phyloP scores from a whole-genome alignment of 352 stramenopile genomes.

The Phytopythium kandeliae region DNA sequence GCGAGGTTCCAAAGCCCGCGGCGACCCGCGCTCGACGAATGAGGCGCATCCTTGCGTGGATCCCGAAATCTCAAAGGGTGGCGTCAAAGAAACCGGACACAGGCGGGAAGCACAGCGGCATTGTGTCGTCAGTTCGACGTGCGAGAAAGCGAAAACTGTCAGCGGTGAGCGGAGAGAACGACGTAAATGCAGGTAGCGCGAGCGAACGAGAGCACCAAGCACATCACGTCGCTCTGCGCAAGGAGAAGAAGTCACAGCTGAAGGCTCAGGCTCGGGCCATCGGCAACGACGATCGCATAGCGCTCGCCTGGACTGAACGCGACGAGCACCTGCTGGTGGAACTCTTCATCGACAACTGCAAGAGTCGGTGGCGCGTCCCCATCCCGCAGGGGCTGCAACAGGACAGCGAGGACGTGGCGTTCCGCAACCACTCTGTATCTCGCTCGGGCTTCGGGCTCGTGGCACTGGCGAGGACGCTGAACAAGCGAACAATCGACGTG shows the following conservation, averaged over 20 bases:
- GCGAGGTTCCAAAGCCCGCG: conserved; percentile 51
- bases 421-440: conserved; percentile 55
- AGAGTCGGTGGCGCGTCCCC: conserved; percentile 50
- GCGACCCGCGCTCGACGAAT: conserved; percentile 62
- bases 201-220: conserved; percentile 3
- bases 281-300: conserved; percentile 5
- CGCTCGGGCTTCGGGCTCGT: conserved; percentile 57
- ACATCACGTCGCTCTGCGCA: background rate
- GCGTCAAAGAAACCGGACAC: conserved; percentile 15
- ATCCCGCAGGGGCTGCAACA: conserved; percentile 59
- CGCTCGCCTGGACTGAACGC: conserved; percentile 44
- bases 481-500: conserved; percentile 69
- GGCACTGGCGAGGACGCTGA: conserved; percentile 52
- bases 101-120: conserved; percentile 32
- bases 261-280: conserved; percentile 7
- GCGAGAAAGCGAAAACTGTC: conserved; percentile 18
- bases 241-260: conserved; percentile 10
- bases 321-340: conserved; percentile 54
- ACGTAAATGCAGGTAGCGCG: background rate
- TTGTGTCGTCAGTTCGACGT: conserved; percentile 54
- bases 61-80: conserved; percentile 55
- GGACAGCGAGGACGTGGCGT: conserved; percentile 46
- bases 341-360: conserved; percentile 67
- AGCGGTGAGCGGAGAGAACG: conserved; percentile 1
- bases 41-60: conserved; percentile 67